Conservation (phyloP, 208 protist genomes). For the Trypanosoma mega region DNA sequence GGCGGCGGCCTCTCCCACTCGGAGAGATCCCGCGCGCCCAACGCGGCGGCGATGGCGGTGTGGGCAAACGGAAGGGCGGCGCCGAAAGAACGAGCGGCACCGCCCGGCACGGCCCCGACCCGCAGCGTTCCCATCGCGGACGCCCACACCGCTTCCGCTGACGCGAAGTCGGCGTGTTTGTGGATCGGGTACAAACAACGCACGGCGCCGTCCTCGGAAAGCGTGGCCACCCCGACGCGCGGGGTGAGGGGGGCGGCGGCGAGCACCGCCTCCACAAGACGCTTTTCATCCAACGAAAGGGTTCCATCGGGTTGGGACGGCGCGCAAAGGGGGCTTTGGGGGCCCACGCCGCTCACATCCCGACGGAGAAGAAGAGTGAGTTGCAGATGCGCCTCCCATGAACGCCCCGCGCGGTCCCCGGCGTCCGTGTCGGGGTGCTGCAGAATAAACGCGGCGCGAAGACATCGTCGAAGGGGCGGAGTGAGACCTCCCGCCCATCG, state of each 20-base stretch:
- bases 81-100: constrained; percentile 1
- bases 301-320: constrained; percentile 51
- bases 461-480: constrained; percentile 28
- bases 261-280: constrained; percentile 62
- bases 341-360: constrained; percentile 37
- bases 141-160: not conserved
- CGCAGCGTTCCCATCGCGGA: constrained; percentile 7
- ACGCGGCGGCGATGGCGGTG: constrained; percentile 12
- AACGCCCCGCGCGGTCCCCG: not conserved
- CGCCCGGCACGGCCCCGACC: constrained; percentile 17
- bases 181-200: constrained; percentile 18
- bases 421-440: constrained; percentile 31
- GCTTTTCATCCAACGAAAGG: constrained; percentile 67
- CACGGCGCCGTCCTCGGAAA: constrained; percentile 26
- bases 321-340: constrained; percentile 59
- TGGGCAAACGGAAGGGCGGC: constrained; percentile 27
- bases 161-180: constrained; percentile 6
- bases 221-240: constrained; percentile 42
- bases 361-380: constrained; percentile 50
- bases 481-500: constrained; percentile 58
- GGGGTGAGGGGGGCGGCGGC: constrained; percentile 49
- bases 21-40: constrained; percentile 21
- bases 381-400: constrained; percentile 36
- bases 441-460: constrained; percentile 50
- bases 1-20: not conserved